Base-by-base conservation (phyloP, 345 rosid species). In the Boechera retrofracta region DNA sequence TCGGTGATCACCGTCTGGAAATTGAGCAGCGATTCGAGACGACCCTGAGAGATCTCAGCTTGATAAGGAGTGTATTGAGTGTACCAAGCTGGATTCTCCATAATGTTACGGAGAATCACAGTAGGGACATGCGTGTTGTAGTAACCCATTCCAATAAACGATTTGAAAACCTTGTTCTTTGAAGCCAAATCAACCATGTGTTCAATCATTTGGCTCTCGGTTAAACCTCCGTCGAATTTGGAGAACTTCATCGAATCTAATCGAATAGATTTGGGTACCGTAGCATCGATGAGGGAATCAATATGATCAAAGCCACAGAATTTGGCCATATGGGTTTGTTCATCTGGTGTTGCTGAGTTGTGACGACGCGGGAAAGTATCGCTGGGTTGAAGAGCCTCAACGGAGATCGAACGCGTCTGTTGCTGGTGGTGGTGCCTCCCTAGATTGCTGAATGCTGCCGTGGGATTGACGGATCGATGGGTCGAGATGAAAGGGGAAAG, bases 11-110 rank as follows among this genome's bases (percentile, higher is more conserved):
- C 5, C 0, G 99, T 95, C 76, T 95, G 99, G 83, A 74, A 95
- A 85, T 87, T 95, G 48, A 95, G 94, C 82, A 93, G 71, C 18
- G 96, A 89, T 82, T 95, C 98, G 62, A 95, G 87, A 9, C 99
- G 79, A 2, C 99, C 99, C 64, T 95, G 97, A 33, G 97, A 87
- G 69, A 95, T 87, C 94, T 95, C 99, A 24, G 99, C 98, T 72
- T 93, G 99, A 72, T 95, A 95, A 11, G 98, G 99, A 6, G 99
- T 95, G 82, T 95, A 92, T 47, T 95, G 99, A 41, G 97, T 95
- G 61, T 95, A 95, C 99, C 99, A 95, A 74, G 89, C 99, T 2
- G 98, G 97, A 85, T 95, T 95, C 88, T 95, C 98, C 91, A 91
- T 81, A 36, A 93, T 88, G 62, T 95, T 95, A 79, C 98, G 89